These are phyloP conservation scores for Beauveria medogensis DNA, from an alignment of 2,329 filamentous ascomycete species.

Conservation along the genomic window DNA sequence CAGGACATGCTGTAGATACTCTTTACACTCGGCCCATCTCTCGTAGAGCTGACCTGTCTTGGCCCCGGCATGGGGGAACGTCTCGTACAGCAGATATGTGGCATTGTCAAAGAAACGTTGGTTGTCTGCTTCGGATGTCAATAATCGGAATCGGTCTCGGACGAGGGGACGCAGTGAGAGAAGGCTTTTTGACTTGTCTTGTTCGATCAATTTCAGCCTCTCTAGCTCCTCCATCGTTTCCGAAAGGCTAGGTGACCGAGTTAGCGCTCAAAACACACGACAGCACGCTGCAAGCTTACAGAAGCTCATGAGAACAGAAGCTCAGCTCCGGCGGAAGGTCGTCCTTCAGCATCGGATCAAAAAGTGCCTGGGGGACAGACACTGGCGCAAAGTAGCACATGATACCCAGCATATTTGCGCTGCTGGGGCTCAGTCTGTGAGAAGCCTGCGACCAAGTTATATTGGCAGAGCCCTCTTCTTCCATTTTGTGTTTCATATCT, in stretches of 20 bases:
- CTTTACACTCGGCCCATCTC: neutral
- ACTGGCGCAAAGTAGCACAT: neutral
- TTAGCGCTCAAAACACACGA: neutral
- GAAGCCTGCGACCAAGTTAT: neutral
- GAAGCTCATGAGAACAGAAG: neutral
- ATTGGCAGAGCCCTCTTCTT: neutral
- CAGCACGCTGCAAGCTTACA: neutral
- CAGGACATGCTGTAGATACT: neutral
- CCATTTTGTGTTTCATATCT: neutral
- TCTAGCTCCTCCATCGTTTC: neutral
- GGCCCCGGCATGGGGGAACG: neutral
- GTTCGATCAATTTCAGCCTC: neutral
- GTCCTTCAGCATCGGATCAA: neutral
- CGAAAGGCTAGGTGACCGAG: neutral
- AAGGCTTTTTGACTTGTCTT: neutral
- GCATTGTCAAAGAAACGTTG: neutral
- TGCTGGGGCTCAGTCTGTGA: neutral
- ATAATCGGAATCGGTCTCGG: neutral
- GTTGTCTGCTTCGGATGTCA: neutral
- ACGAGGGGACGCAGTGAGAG: neutral
- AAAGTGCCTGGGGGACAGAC: neutral
- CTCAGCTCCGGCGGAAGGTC: neutral
- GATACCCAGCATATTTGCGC: neutral
- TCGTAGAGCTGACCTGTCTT: neutral
- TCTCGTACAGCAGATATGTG: neutral